Evolutionary conservation across 441 rosid genomes (phyloP).

Genomic region (Aquilaria agallochum): DNA sequence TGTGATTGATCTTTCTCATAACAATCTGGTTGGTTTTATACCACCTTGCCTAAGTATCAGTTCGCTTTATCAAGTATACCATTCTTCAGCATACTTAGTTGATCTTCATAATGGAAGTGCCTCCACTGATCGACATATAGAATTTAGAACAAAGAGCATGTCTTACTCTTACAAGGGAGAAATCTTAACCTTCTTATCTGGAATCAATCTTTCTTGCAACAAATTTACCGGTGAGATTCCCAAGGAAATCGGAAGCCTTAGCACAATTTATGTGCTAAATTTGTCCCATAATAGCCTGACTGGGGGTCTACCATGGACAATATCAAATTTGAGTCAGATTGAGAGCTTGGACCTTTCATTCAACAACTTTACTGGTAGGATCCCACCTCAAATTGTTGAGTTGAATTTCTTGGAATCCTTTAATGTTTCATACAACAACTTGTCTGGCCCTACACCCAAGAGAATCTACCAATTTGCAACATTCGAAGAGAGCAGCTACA

Average conservation of each 20-base stretch:
- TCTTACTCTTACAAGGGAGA: slow-evolving; percentile 4
- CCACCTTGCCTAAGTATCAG: slow-evolving; percentile 1
- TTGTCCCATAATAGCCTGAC: slow-evolving; percentile 14
- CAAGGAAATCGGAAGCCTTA: slow-evolving; percentile 11
- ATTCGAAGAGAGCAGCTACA: slow-evolving; percentile 18
- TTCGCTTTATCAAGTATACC: no score
- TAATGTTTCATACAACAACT: slow-evolving; percentile 25
- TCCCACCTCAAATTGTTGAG: neutral
- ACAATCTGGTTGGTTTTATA: slow-evolving; percentile 12
- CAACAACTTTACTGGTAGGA: slow-evolving; percentile 11
- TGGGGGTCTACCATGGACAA: slow-evolving; percentile 15
- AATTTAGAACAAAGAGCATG: slow-evolving; percentile 10
- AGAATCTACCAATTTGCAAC: slow-evolving; percentile 18
- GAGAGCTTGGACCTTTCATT: slow-evolving; percentile 20
- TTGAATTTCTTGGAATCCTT: neutral
- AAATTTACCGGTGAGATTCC: slow-evolving; percentile 19
- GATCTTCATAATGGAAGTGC: neutral
- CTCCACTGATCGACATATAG: no score
- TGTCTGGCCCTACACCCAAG: slow-evolving; percentile 17
- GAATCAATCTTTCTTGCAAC: slow-evolving; percentile 26
- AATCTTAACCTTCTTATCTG: neutral
- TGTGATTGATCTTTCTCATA: slow-evolving; percentile 6
- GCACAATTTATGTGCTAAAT: slow-evolving; percentile 9
- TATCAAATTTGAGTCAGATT: slow-evolving; percentile 9
- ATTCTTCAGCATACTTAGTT: neutral